Percentiles rank a stretch among this genome's conserved stretches.
phyloP scores from a whole-genome alignment of 495 filamentous ascomycete genomes.

The Thozetella sp. region DNA sequence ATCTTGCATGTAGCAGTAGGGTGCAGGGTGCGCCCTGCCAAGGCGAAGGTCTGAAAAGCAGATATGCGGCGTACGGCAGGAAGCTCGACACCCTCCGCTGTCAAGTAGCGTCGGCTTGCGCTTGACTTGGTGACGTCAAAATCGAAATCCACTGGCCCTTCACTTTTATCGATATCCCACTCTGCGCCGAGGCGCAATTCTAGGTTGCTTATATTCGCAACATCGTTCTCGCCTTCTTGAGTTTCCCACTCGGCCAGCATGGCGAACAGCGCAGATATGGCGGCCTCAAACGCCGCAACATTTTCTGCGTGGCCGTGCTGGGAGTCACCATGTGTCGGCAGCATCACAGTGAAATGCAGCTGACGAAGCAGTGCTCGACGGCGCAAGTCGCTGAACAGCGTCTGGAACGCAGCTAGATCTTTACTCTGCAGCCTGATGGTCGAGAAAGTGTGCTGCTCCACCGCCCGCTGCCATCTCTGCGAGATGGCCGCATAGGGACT shows the following conservation, averaged over 20 bases:
- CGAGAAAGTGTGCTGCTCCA: neutral
- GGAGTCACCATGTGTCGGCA: neutral
- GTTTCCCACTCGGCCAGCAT: neutral
- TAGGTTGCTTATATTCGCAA: neutral
- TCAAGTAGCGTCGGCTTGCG: neutral
- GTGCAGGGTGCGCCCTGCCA: neutral
- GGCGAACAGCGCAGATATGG: neutral
- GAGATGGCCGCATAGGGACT: neutral
- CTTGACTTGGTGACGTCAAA: neutral
- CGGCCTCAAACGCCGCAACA: neutral
- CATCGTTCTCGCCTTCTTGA: neutral
- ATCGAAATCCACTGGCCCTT: neutral
- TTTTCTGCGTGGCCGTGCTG: neutral
- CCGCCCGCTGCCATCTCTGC: neutral
- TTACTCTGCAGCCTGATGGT: neutral
- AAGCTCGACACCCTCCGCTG: neutral
- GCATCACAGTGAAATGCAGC: neutral
- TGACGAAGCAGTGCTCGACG: neutral
- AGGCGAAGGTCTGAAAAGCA: neutral
- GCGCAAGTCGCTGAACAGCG: neutral
- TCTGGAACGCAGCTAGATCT: neutral
- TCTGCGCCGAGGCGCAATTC: neutral
- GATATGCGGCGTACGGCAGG: neutral
- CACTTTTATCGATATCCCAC: too few relatives aligned
- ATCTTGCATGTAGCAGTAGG: neutral